Conservation (phyloP, 2,329 filamentous ascomycete genomes). For the Periconia macrospinosa region DNA sequence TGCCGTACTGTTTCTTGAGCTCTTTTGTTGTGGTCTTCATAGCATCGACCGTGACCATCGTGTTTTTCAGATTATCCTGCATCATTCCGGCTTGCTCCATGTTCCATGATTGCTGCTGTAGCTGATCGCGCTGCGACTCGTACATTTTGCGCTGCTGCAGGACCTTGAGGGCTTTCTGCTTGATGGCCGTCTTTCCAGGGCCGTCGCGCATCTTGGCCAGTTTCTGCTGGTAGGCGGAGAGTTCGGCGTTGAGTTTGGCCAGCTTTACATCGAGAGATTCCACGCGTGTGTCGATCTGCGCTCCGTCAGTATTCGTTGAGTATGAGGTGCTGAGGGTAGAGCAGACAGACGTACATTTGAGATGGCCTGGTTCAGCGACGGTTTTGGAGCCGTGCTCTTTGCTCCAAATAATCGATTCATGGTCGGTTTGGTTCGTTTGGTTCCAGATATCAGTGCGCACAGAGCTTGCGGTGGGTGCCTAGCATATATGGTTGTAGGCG, state of each 20-base stretch:
- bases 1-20: slow-evolving; percentile 90
- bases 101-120: slow-evolving; percentile 95
- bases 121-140: slow-evolving; percentile 90
- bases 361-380: slow-evolving; percentile 82
- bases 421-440: slow-evolving; percentile 17
- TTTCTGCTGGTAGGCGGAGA: slow-evolving; percentile 83
- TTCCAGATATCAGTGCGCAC: background rate
- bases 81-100: slow-evolving; percentile 99
- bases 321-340: background rate
- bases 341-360: slow-evolving; percentile 61
- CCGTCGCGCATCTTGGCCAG: slow-evolving; percentile 93
- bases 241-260: slow-evolving; percentile 86
- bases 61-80: slow-evolving; percentile 98
- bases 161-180: slow-evolving; percentile 91
- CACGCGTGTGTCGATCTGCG: slow-evolving; percentile 76
- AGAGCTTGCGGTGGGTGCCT: background rate
- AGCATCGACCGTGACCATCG: slow-evolving; percentile 96
- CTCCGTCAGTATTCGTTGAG: slow-evolving; percentile 14
- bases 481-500: background rate
- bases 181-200: slow-evolving; percentile 88
- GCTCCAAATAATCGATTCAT: slow-evolving; percentile 98
- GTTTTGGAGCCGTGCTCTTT: slow-evolving; percentile 84
- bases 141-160: slow-evolving; percentile 92
- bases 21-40: slow-evolving; percentile 97
- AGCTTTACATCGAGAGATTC: slow-evolving; percentile 93